A percentile compares a stretch with the other conserved stretches of the same genome.
These are phyloP conservation scores for Cryphonectria japonica DNA, from an alignment of 2,329 filamentous ascomycete species.

Conservation along the genomic window DNA sequence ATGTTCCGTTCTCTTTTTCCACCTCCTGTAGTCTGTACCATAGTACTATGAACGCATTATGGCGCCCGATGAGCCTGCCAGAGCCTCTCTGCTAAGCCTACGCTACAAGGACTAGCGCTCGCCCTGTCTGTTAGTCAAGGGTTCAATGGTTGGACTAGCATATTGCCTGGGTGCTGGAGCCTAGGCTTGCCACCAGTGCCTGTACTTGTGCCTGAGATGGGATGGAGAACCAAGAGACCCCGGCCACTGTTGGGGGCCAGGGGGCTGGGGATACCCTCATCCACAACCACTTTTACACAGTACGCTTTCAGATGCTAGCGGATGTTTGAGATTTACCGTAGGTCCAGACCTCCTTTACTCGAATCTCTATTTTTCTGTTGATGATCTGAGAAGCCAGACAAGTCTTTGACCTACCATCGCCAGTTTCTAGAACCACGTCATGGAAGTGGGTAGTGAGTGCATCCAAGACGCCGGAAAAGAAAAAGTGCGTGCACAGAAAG, in stretches of 20 bases:
- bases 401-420: not conserved
- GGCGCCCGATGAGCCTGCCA: not conserved
- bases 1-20: not conserved
- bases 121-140: not conserved
- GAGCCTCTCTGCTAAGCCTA: slow-evolving; percentile 1
- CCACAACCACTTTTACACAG: not conserved
- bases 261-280: slow-evolving; percentile 17
- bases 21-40: not conserved
- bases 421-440: not conserved
- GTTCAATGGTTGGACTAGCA: not conserved
- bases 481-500: not conserved
- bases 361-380: not conserved
- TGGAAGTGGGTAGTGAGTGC: not conserved
- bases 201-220: not conserved
- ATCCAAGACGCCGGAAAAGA: not conserved
- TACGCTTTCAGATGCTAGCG: not conserved
- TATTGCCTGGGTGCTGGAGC: not conserved
- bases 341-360: not conserved
- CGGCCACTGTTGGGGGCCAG: not conserved
- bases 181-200: not conserved
- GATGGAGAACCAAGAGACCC: not conserved
- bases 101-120: not conserved
- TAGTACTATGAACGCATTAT: not conserved
- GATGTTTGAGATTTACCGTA: not conserved
- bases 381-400: not conserved